Evolutionary conservation across 768 basidiomycete species (phyloP), one percentile per base, ranked within the genome.

Genomic region (Russula abietina): DNA sequence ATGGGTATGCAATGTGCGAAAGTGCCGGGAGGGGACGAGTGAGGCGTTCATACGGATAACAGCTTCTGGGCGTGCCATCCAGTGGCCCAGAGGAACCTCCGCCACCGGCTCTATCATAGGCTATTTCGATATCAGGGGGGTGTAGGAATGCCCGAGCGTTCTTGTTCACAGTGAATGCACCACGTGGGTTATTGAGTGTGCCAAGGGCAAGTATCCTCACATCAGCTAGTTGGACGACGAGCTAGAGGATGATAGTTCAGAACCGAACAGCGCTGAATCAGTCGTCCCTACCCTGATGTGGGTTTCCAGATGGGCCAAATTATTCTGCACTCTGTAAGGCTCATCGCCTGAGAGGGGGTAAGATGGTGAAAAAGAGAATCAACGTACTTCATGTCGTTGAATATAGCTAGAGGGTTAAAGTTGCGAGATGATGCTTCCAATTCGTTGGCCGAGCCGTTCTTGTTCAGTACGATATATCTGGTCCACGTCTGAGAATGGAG

Each of bases 311-410:
- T 88, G 85, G 24, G 79, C 77, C 38, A 91, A 72, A 69, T 89
- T 84, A 68, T 75, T 87, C 72, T 90, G 89, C 51, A 84, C 64
- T 70, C 89, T 89, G 59, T 38, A 60, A 24, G 64, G 30, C 28
- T 17, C 61, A 61, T 62, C 39, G 36, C 52, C 28, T 61, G 22
- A 50, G 55, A 63, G 56, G 43, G 4, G 54, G 38, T 9, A 3
- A 49, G 3, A 45, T 11, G 6, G 45, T 8, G 39, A 33, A 53
- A 9, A 43, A 12, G 10, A 14, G 30, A 30, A 19, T 3, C 19
- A n/a, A 74, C 79, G 64, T 65, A 90, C 90, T 91, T 92, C 75
- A 89, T 80, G 70, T 89, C 83, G 66, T 90, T 79, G 71, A 90
- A 87, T n/a, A 90, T 75, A 0, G 75, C 71, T 14, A 85, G 69